Conservation (phyloP, 225 moss, liverwort and hornwort species). For the Pleurozium schreberi region DNA sequence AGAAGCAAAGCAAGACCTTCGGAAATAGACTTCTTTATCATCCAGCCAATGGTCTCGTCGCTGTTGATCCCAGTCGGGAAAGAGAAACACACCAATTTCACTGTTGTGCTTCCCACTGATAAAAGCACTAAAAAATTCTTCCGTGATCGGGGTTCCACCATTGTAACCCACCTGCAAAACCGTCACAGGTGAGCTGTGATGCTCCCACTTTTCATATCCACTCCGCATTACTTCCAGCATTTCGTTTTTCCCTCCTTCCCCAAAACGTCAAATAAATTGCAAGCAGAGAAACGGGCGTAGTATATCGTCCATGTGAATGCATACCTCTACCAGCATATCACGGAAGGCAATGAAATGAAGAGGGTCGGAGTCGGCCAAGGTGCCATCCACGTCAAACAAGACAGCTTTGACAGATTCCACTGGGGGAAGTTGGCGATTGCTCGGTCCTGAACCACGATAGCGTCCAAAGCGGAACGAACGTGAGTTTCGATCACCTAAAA, state of each 20-base stretch:
- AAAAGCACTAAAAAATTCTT: slow-evolving; percentile 51
- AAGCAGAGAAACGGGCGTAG: neutral
- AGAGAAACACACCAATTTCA: slow-evolving; percentile 53
- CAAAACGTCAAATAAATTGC: neutral
- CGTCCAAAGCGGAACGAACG: neutral
- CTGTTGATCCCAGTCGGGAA: slow-evolving; percentile 76
- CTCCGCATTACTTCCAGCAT: neutral
- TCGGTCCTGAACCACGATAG: slow-evolving; percentile 8
- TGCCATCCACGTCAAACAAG: slow-evolving; percentile 92
- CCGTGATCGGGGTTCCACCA: slow-evolving; percentile 55
- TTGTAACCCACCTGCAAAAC: slow-evolving; percentile 60
- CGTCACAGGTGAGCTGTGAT: neutral
- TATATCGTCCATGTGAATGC: neutral
- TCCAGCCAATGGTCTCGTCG: slow-evolving; percentile 57
- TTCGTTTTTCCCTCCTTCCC: neutral
- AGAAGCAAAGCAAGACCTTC: slow-evolving; percentile 36
- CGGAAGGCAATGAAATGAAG: slow-evolving; percentile 61
- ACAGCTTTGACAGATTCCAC: slow-evolving; percentile 41
- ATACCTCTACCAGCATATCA: slow-evolving; percentile 68
- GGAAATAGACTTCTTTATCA: slow-evolving; percentile 68
- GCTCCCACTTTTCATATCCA: neutral
- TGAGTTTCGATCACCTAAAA: neutral
- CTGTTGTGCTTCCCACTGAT: slow-evolving; percentile 72
- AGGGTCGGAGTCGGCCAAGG: slow-evolving; percentile 64
- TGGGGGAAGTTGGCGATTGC: slow-evolving; percentile 53